phyloP scores from a whole-genome alignment of 441 rosid genomes.

The Capsella rubella region DNA sequence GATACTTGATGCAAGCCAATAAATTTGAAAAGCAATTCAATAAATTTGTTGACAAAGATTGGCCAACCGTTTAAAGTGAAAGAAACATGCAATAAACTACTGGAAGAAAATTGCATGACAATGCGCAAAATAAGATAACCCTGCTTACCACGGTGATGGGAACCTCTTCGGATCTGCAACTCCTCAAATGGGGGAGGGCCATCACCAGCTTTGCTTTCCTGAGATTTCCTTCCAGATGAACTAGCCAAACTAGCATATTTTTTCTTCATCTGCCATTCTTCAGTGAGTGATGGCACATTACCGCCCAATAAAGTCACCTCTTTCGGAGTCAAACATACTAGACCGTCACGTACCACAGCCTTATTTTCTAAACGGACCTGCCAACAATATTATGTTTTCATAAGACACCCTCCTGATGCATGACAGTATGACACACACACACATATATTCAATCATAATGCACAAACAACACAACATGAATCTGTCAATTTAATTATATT shows the following conservation, averaged over 20 bases:
- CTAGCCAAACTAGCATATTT: slow-evolving; percentile 71
- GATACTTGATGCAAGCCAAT: slow-evolving; percentile 9
- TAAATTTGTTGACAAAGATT: neutral
- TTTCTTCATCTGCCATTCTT: slow-evolving; percentile 90
- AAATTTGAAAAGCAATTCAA: slow-evolving; percentile 3
- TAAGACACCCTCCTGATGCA: slow-evolving; percentile 16
- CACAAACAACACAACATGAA: neutral
- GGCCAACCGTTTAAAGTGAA: neutral
- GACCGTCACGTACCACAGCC: slow-evolving; percentile 61
- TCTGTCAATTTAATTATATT: neutral
- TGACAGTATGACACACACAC: neutral
- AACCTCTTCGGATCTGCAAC: slow-evolving; percentile 60
- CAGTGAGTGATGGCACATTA: slow-evolving; percentile 74
- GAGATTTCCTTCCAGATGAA: slow-evolving; percentile 52
- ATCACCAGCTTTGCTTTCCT: slow-evolving; percentile 59
- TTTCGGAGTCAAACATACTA: slow-evolving; percentile 73
- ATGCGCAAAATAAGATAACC: neutral
- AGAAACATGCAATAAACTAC: neutral
- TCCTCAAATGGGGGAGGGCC: slow-evolving; percentile 90
- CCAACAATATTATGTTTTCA: slow-evolving; percentile 29
- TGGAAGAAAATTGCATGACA: neutral
- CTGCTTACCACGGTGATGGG: slow-evolving; percentile 46
- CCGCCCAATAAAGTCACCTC: slow-evolving; percentile 80
- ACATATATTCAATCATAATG: slow-evolving; percentile 3
- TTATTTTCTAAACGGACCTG: slow-evolving; percentile 86